Evolutionary conservation across 2,329 filamentous ascomycete species (phyloP), one percentile per base, ranked within the genome.

Genomic region (Cryphonectria japonica): DNA sequence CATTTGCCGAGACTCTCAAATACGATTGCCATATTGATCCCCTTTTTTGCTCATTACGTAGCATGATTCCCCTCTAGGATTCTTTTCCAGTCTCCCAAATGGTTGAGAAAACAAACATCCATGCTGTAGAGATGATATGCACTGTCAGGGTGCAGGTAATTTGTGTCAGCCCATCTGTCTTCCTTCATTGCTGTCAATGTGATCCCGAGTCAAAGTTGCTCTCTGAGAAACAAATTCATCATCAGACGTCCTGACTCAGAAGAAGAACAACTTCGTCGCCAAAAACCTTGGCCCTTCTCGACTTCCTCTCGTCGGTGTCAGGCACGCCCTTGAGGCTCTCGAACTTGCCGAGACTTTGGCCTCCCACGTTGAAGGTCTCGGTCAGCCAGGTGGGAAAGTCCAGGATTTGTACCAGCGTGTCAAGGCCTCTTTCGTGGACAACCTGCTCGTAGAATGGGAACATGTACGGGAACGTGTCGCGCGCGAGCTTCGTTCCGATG

Each of bases 371-470:
- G 46, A 50, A 19, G 7, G n/a, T 50, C 7, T 16, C 4, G 59
- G 3, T 2, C 19, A 8, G 22, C 59, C 34, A 61, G 59, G 16
- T 14, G 3, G 59, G 32, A 61, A 61, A 61, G 4, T 26, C 16
- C 29, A 46, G n/a, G 26, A 65, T 52, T 0, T 50, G 4, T 13
- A 22, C 62, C 39, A 65, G 62, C 14, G 32, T 14, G 9, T 61
- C 34, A 3, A 39, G 8, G 39, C 34, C 59, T 22, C 34, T 34
- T 22, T 61, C 26, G 14, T 41, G 52, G 14, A 67, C 11, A 1
- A 67, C n/a, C 14, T n/a, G n/a, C 37, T 60, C 46, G 66, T 60
- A 60, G n/a, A 67, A 60, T 3, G 66, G 66, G 34, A 41, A 67
- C 54, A 67, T 61, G 52, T 37, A 67, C 7, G 52, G 52, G 26